Evolutionary conservation across 257 asterid species (phyloP).

Genomic region (Nicotiana attenuata): DNA sequence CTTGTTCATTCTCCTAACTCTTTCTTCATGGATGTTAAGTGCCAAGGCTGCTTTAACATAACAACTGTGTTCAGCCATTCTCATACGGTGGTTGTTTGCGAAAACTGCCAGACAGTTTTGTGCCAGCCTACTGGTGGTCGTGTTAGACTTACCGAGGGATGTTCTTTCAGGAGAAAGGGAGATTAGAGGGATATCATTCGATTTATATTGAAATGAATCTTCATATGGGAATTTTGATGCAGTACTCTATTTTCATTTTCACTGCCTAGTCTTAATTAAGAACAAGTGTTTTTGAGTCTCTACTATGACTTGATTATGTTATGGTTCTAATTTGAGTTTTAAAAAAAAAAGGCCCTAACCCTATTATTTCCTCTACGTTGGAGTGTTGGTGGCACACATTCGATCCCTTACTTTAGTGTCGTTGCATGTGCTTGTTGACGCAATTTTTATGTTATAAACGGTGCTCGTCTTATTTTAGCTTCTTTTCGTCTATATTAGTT

Average conservation of each 20-base stretch:
- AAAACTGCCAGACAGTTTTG: conserved; percentile 49
- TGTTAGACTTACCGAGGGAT: conserved; percentile 69
- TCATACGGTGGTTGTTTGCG: conserved; percentile 54
- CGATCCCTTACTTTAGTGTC: too few species aligned
- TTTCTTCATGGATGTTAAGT: too few species aligned
- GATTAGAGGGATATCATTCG: conserved; percentile 22
- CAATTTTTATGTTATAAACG: too few species aligned
- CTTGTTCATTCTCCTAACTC: too few species aligned
- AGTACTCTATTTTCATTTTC: conserved; percentile 7
- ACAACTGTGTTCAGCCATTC: conserved; percentile 54
- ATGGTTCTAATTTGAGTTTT: background rate
- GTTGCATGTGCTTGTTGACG: too few species aligned
- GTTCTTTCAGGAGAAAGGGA: conserved; percentile 71
- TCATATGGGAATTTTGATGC: conserved; percentile 3
- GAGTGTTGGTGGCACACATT: too few species aligned
- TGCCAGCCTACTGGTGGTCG: conserved; percentile 69
- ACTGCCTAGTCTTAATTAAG: conserved; percentile 15
- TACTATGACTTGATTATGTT: background rate
- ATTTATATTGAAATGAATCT: background rate
- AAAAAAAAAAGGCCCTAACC: too few species aligned
- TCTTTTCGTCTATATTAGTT: too few species aligned
- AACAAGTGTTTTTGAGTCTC: background rate
- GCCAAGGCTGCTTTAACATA: too few species aligned
- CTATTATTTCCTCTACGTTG: too few species aligned
- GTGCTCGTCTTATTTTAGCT: too few species aligned